A percentile compares a stretch with the other conserved stretches of the same genome.
These are phyloP conservation scores for Vigna unguiculata DNA, from an alignment of 306 rosid species.

Conservation along the genomic window DNA sequence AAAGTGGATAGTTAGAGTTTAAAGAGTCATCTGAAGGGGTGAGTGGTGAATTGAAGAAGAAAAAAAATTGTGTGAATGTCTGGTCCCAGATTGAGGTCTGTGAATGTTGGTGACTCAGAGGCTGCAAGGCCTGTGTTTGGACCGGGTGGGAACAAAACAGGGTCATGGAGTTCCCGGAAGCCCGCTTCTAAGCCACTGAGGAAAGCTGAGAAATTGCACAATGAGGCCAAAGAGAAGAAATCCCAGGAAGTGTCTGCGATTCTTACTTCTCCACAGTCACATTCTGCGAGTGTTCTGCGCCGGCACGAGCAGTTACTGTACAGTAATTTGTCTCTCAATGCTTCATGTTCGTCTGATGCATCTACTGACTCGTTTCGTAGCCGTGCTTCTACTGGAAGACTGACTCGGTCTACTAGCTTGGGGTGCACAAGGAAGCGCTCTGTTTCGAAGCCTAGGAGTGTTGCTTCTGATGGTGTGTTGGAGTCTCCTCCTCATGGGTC, in stretches of 20 bases:
- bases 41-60: slow-evolving; percentile 13
- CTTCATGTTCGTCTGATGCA: slow-evolving; percentile 87
- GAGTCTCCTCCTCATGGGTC: slow-evolving; percentile 65
- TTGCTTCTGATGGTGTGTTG: slow-evolving; percentile 72
- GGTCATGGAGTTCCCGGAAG: slow-evolving; percentile 58
- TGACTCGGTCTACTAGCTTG: slow-evolving; percentile 65
- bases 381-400: slow-evolving; percentile 79
- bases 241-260: slow-evolving; percentile 48
- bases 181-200: slow-evolving; percentile 62
- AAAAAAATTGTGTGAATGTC: slow-evolving; percentile 55
- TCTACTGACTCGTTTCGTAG: slow-evolving; percentile 84
- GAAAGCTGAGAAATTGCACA: slow-evolving; percentile 60
- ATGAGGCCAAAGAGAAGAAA: slow-evolving; percentile 63
- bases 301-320: slow-evolving; percentile 78
- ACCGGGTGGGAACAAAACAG: slow-evolving; percentile 74
- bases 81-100: slow-evolving; percentile 80
- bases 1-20: slow-evolving; percentile 28
- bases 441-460: slow-evolving; percentile 72
- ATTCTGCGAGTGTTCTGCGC: slow-evolving; percentile 60
- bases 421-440: slow-evolving; percentile 67
- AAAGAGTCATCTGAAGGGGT: slow-evolving; percentile 29
- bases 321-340: slow-evolving; percentile 70
- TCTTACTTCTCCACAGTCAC: slow-evolving; percentile 59
- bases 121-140: slow-evolving; percentile 66
- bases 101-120: slow-evolving; percentile 76